These are phyloP conservation scores for Linaria vulgaris DNA, from an alignment of 257 asterid species.

Conservation along the genomic window DNA sequence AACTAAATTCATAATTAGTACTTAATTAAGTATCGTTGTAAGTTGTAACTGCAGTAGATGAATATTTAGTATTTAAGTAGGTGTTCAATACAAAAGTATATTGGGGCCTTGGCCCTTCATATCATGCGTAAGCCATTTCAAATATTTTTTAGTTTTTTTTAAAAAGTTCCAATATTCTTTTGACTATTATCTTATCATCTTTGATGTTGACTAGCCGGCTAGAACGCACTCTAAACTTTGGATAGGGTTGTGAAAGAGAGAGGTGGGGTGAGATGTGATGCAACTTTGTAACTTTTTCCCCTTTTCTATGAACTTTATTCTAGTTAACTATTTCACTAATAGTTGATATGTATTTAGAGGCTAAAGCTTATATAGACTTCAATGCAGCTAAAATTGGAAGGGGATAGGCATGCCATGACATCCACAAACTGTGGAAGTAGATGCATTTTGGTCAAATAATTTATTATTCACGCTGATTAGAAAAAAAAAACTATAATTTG, in stretches of 20 bases:
- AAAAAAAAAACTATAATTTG: too few relatives aligned
- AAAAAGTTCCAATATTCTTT: not conserved
- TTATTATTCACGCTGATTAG: too few relatives aligned
- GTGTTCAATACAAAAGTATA: not conserved
- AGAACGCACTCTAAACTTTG: not conserved
- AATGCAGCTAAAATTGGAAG: too few relatives aligned
- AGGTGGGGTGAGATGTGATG: constrained; percentile 1
- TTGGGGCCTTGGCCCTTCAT: constrained; percentile 7
- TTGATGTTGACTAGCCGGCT: constrained; percentile 11
- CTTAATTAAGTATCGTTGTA: not conserved
- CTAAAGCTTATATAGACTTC: too few relatives aligned
- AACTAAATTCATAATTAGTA: too few relatives aligned
- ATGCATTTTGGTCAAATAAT: too few relatives aligned
- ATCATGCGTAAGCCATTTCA: constrained; percentile 20
- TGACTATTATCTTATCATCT: not conserved
- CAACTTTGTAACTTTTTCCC: not conserved
- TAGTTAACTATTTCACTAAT: not conserved
- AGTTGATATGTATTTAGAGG: not conserved
- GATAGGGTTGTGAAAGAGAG: constrained; percentile 11
- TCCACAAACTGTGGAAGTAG: too few relatives aligned
- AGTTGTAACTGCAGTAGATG: not conserved
- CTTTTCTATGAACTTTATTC: not conserved
- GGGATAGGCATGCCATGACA: too few relatives aligned
- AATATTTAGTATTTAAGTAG: not conserved
- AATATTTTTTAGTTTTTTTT: too few relatives aligned